A percentile compares a stretch with the other conserved stretches of the same genome.
Evolutionary conservation across 768 basidiomycete genomes (phyloP).

Genomic region (Lentinula aciculospora): DNA sequence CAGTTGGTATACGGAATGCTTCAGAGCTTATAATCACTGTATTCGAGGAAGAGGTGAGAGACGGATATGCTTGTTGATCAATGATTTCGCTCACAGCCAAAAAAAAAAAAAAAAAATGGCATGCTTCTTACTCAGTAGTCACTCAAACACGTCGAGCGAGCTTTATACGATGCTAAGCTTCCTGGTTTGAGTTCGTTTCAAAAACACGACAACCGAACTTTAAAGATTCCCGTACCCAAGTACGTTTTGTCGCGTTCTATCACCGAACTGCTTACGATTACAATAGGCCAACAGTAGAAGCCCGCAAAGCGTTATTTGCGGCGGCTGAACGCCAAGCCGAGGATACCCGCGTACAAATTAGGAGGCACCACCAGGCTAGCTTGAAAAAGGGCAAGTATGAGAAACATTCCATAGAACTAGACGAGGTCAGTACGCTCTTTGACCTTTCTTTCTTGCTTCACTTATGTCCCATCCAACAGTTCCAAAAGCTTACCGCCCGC

Average conservation of each 20-base stretch:
- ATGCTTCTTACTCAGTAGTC: slow-evolving; percentile 42
- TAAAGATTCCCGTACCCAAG: slow-evolving; percentile 81
- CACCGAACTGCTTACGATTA: background rate
- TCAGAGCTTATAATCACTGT: slow-evolving; percentile 67
- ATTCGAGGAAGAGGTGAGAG: slow-evolving; percentile 71
- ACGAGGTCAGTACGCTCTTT: slow-evolving; percentile 44
- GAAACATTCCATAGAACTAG: slow-evolving; percentile 64
- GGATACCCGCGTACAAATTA: slow-evolving; percentile 69
- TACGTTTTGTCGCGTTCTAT: slow-evolving; percentile 21
- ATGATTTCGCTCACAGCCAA: background rate
- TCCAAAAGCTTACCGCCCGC: slow-evolving; percentile 66
- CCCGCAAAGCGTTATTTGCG: slow-evolving; percentile 49
- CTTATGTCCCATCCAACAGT: slow-evolving; percentile 32
- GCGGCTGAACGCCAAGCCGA: slow-evolving; percentile 63
- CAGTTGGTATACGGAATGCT: slow-evolving; percentile 77
- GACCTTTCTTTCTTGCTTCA: background rate
- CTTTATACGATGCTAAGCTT: slow-evolving; percentile 69
- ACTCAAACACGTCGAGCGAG: slow-evolving; percentile 70
- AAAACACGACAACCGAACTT: slow-evolving; percentile 59
- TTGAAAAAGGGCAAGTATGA: slow-evolving; percentile 64
- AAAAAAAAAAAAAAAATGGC: background rate
- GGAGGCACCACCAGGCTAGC: slow-evolving; percentile 62
- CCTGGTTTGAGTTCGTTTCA: slow-evolving; percentile 68
- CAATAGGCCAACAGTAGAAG: slow-evolving; percentile 71
- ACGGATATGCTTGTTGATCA: background rate